Percentiles rank a stretch among this genome's conserved stretches.
These are phyloP conservation scores for Quercus lobata DNA, from an alignment of 331 rosid species.

Conservation along the genomic window DNA sequence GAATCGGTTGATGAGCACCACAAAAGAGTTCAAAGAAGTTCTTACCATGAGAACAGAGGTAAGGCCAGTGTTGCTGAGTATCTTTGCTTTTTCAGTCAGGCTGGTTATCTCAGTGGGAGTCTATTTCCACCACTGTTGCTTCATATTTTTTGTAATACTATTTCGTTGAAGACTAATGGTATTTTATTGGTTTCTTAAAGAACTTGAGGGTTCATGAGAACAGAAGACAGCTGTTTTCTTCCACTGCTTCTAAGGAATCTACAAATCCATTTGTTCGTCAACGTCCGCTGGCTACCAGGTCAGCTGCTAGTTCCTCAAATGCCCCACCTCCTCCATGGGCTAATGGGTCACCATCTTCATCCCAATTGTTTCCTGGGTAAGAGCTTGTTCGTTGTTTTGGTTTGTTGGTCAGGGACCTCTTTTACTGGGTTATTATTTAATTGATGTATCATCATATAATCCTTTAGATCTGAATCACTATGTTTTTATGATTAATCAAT, in stretches of 20 bases:
- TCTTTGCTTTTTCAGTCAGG: neutral
- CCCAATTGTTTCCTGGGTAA: slow-evolving; percentile 55
- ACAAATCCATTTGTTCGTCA: slow-evolving; percentile 95
- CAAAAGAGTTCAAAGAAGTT: slow-evolving; percentile 94
- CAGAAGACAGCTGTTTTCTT: slow-evolving; percentile 81
- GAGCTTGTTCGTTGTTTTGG: slow-evolving; percentile 5
- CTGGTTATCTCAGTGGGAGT: neutral
- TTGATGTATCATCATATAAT: neutral
- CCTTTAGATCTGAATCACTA: neutral
- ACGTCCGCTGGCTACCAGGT: slow-evolving; percentile 70
- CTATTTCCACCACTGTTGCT: neutral
- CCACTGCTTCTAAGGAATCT: slow-evolving; percentile 68
- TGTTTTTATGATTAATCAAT: neutral
- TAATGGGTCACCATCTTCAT: slow-evolving; percentile 51
- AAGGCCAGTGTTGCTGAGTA: slow-evolving; percentile 13
- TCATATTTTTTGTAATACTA: neutral
- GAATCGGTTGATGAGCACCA: slow-evolving; percentile 79
- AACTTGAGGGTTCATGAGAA: slow-evolving; percentile 87
- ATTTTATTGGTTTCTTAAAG: slow-evolving; percentile 39
- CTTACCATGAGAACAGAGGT: slow-evolving; percentile 95
- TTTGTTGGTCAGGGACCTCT: slow-evolving; percentile 1
- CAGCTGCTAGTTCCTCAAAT: slow-evolving; percentile 67
- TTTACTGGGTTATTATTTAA: neutral
- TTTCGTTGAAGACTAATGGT: neutral
- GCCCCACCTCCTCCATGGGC: slow-evolving; percentile 85